These are phyloP conservation scores for Hypoxylon crocopeplum DNA, from an alignment of 495 filamentous ascomycete species.

Conservation along the genomic window DNA sequence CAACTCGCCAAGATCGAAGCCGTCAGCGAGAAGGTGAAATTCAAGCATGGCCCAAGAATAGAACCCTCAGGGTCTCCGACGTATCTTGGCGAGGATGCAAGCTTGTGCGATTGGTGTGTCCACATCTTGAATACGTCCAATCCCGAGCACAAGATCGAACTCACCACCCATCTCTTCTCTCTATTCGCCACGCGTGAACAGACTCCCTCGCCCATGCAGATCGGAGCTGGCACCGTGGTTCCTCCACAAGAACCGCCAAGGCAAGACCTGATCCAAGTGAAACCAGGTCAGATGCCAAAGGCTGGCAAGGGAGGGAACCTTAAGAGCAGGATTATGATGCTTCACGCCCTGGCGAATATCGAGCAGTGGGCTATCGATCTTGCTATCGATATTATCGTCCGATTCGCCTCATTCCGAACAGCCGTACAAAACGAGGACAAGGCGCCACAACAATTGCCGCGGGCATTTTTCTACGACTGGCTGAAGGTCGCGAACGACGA, in stretches of 20 bases:
- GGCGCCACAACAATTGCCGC: slow-evolving; percentile 46
- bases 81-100: slow-evolving; percentile 55
- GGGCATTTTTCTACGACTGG: slow-evolving; percentile 62
- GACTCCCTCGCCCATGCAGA: slow-evolving; percentile 52
- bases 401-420: slow-evolving; percentile 58
- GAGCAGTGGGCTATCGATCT: slow-evolving; percentile 63
- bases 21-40: slow-evolving; percentile 58
- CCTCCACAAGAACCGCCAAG: slow-evolving; percentile 57
- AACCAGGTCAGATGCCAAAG: slow-evolving; percentile 53
- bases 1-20: slow-evolving; percentile 48
- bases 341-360: slow-evolving; percentile 61
- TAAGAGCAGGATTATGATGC: slow-evolving; percentile 59
- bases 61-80: slow-evolving; percentile 23
- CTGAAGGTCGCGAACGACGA: slow-evolving; percentile 62
- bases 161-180: slow-evolving; percentile 56
- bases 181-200: slow-evolving; percentile 52
- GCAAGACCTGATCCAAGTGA: slow-evolving; percentile 50
- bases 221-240: slow-evolving; percentile 47
- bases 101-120: slow-evolving; percentile 59
- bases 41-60: slow-evolving; percentile 48
- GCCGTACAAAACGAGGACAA: slow-evolving; percentile 10
- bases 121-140: slow-evolving; percentile 59
- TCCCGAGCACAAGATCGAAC: slow-evolving; percentile 61
- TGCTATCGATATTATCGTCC: slow-evolving; percentile 61
- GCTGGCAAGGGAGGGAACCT: slow-evolving; percentile 53